Conservation (phyloP, 208 protist species). For the Tritrichomonas foetus region DNA sequence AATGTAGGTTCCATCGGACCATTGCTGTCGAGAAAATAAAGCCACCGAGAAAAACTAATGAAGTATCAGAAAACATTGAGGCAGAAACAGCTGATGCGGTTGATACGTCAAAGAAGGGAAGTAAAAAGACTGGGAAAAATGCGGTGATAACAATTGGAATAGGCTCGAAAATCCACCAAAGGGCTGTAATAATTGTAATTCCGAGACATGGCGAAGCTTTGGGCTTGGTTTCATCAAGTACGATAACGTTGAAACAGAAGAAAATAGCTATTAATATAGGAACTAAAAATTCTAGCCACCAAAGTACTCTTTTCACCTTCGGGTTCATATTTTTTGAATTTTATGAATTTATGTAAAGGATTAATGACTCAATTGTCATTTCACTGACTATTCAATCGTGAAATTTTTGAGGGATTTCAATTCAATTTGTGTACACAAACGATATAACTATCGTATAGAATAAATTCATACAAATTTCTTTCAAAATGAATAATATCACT, state of each 20-base stretch:
- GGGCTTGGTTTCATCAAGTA: background rate
- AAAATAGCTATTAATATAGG: background rate
- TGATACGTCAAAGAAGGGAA: conserved; percentile 45
- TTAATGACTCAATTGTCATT: no score
- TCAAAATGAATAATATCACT: no score
- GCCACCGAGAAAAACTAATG: conserved; percentile 49
- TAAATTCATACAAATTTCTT: no score
- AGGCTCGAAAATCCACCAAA: conserved; percentile 42
- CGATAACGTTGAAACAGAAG: background rate
- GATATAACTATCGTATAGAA: no score
- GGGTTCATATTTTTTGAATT: background rate
- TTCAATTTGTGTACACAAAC: no score
- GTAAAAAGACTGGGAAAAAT: conserved; percentile 45
- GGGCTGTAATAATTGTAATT: conserved; percentile 4
- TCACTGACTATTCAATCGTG: no score
- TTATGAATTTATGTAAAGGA: no score
- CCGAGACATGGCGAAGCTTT: background rate
- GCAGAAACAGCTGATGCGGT: background rate
- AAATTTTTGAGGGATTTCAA: no score
- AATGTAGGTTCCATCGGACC: conserved; percentile 45
- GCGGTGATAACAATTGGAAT: conserved; percentile 50
- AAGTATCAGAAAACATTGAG: conserved; percentile 49
- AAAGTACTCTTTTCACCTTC: background rate
- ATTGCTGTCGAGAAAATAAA: conserved; percentile 50
- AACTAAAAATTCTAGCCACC: background rate